A percentile compares a stretch with the other conserved stretches of the same genome.
Evolutionary conservation across 768 basidiomycete genomes (phyloP).

Genomic region (Kwoniella sp.): DNA sequence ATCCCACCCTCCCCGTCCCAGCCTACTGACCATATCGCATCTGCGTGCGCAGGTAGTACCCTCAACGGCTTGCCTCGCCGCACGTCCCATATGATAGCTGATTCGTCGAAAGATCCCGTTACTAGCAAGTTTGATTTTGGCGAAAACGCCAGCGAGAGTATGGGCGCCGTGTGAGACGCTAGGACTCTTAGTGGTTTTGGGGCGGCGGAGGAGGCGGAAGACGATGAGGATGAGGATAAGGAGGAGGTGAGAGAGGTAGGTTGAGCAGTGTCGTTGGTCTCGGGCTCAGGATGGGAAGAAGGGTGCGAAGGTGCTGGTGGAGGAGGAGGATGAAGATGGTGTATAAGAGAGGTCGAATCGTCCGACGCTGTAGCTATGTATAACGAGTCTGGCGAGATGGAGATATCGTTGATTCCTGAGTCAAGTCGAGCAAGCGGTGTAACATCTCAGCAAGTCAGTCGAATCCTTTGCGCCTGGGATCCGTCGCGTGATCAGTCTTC

Average conservation of each 20-base stretch:
- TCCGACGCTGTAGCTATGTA: constrained; percentile 91
- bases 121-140: constrained; percentile 87
- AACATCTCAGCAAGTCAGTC: too few relatives aligned
- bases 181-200: constrained; percentile 65
- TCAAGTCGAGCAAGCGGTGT: too few relatives aligned
- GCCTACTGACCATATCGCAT: constrained; percentile 89
- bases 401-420: constrained; percentile 85
- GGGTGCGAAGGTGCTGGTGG: too few relatives aligned
- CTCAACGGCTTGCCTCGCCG: constrained; percentile 82
- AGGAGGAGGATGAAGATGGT: constrained; percentile 17
- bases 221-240: constrained; percentile 18
- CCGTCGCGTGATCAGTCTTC: too few relatives aligned
- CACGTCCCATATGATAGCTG: constrained; percentile 95
- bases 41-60: constrained; percentile 91
- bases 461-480: too few relatives aligned
- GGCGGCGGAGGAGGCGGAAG: constrained; percentile 18
- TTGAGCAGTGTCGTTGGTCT: too few relatives aligned
- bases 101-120: constrained; percentile 94
- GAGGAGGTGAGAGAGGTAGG: constrained; percentile 62
- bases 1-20: constrained; percentile 96
- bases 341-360: constrained; percentile 70
- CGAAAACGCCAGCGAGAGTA: constrained; percentile 91
- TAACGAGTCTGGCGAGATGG: constrained; percentile 81
- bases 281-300: too few relatives aligned
- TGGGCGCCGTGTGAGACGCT: constrained; percentile 86